Base-by-base conservation (phyloP, 306 rosid genomes). In the Vigna mungo region DNA sequence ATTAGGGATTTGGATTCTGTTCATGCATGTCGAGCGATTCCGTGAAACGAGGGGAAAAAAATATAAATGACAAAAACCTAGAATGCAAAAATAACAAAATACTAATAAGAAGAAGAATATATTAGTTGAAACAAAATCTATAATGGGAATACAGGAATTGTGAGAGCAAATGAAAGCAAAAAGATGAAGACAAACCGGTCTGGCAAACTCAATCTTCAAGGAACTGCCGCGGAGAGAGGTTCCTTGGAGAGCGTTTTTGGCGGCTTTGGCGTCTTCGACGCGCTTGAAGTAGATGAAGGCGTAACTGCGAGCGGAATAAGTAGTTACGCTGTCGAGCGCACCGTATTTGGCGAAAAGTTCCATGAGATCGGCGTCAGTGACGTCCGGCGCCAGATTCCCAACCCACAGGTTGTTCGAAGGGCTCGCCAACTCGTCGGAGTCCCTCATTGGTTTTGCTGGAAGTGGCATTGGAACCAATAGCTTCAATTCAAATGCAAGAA, bases 131-230 rank as follows among this genome's bases (percentile, higher is more conserved):
- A 56, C 52, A 21, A 30, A 3, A 36, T 5, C 2, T 12, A 39
- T 37, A 21, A 30, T 71, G 7, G 12, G 43, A 78, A 85, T 80
- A 80, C 80, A 73, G 12, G 66, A 81, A 75, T 27, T 56, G 36
- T 25, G 12, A 69, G 53, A 78, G 56, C 37, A 68, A 69, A n/a
- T 4, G 76, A 58, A 43, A 67, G 9, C 3, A 43, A 46, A 56
- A 75, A 81, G 89, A 87, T 79, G 85, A 89, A 86, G 86, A 93
- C 98, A 78, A 94, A 94, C 98, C 97, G 98, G 97, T 85, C 96
- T 86, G 1, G 98, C 97, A 85, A 94, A 94, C 80, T 94, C 98
- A 68, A 94, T 94, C 75, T 92, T 94, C 76, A 94, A 51, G 46
- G 89, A 75, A 46, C 23, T 76, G 17, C 97, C 96, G 1, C 88